Evolutionary conservation across 345 rosid species (phyloP).

Genomic region (Sisymbrium irio): DNA sequence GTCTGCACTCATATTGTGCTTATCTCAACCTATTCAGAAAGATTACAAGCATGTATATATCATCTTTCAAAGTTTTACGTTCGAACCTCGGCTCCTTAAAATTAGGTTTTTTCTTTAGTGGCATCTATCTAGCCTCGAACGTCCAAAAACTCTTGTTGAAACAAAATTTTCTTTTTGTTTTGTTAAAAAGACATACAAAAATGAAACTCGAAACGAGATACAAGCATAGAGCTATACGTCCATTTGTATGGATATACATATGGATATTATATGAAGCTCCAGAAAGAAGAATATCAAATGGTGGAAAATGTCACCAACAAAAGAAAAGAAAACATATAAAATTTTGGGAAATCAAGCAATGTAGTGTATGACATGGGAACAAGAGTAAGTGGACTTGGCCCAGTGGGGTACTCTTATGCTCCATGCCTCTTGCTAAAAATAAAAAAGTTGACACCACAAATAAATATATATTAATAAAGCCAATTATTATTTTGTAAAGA

Average conservation of each 20-base stretch:
- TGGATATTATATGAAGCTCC: background rate
- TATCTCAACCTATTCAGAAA: background rate
- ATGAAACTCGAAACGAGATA: background rate
- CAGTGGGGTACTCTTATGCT: conserved; percentile 37
- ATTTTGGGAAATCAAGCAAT: conserved; percentile 26
- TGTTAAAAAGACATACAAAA: background rate
- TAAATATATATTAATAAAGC: conserved; percentile 20
- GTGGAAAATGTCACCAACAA: background rate
- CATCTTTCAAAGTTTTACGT: background rate
- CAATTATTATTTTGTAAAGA: conserved; percentile 32
- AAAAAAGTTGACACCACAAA: conserved; percentile 14
- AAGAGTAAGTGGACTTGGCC: conserved; percentile 37
- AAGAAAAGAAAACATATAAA: conserved; percentile 3
- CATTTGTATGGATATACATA: background rate
- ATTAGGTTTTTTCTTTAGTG: background rate
- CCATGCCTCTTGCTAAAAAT: conserved; percentile 32
- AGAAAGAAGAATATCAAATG: background rate
- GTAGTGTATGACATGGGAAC: conserved; percentile 35
- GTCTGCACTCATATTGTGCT: background rate
- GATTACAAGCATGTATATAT: background rate
- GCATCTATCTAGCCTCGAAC: background rate
- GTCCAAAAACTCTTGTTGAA: background rate
- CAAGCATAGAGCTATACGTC: background rate
- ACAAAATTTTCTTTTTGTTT: no score
- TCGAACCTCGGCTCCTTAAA: background rate